Evolutionary conservation across 139 green algal genomes (phyloP).

Genomic region (Chlamydomonas asymmetrica): DNA sequence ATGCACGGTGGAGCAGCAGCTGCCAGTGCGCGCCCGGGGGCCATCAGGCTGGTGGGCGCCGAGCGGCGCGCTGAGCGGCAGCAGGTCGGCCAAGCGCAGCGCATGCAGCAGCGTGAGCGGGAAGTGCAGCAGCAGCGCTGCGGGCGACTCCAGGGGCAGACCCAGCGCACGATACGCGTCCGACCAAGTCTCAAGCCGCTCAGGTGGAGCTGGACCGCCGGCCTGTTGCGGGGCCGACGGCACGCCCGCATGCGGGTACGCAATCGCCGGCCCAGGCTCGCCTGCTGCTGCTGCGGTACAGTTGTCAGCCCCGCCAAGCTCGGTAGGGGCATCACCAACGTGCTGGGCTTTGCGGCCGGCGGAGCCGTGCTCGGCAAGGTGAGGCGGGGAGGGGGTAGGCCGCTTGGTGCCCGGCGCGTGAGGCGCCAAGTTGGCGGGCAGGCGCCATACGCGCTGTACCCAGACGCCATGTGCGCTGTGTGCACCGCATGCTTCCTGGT

Average conservation of each 20-base stretch:
- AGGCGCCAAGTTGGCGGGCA: slow-evolving; percentile 6
- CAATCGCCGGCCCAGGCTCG: too few species aligned
- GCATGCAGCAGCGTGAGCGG: slow-evolving; percentile 29
- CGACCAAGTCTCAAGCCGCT: too few species aligned
- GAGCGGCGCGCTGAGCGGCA: not conserved
- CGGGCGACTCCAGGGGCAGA: slow-evolving; percentile 29
- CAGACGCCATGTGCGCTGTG: not conserved
- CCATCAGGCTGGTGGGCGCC: not conserved
- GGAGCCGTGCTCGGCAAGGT: too few species aligned
- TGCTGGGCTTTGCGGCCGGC: not conserved
- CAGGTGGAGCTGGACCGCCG: not conserved
- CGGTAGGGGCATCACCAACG: too few species aligned
- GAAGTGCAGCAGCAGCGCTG: slow-evolving; percentile 38
- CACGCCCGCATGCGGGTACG: too few species aligned
- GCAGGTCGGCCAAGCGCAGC: slow-evolving; percentile 13
- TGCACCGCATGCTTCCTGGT: too few species aligned
- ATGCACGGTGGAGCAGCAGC: not conserved
- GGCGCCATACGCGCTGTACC: not conserved
- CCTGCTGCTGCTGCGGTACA: slow-evolving; percentile 4
- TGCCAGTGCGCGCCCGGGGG: not conserved
- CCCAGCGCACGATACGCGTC: slow-evolving; percentile 4
- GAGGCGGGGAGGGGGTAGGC: too few species aligned
- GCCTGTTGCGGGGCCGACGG: too few species aligned
- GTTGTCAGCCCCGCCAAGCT: not conserved
- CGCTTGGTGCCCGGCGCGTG: not conserved